A percentile compares a stretch with the other conserved stretches of the same genome.
phyloP scores from a whole-genome alignment of 768 basidiomycete species.

The Pleurotus giganteus region DNA sequence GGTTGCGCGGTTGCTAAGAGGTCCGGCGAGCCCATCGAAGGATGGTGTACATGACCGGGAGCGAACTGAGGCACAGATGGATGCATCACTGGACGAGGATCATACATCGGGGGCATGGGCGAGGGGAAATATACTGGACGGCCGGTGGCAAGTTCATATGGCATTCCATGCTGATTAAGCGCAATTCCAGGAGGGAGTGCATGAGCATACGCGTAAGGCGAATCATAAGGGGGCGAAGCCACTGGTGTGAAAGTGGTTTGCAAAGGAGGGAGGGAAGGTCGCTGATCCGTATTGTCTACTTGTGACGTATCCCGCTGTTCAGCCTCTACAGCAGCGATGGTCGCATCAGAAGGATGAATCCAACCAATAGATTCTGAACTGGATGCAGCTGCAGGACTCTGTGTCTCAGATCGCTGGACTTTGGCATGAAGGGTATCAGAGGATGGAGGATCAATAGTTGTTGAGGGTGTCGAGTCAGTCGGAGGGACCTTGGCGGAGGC shows the following conservation, averaged over 20 bases:
- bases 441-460: background rate
- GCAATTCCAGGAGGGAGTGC: conserved; percentile 74
- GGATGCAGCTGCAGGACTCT: background rate
- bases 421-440: background rate
- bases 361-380: background rate
- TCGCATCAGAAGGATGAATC: background rate
- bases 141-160: conserved; percentile 82
- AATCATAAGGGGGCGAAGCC: conserved; percentile 60
- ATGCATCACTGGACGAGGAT: conserved; percentile 64
- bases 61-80: conserved; percentile 55
- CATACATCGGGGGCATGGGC: conserved; percentile 59
- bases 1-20: conserved; percentile 42
- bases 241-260: conserved; percentile 44
- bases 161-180: conserved; percentile 70
- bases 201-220: conserved; percentile 61
- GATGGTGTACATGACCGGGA: conserved; percentile 62
- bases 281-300: conserved; percentile 21
- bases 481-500: background rate
- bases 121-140: conserved; percentile 72
- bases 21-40: conserved; percentile 60
- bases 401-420: background rate
- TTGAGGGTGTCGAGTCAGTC: background rate
- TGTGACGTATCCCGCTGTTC: background rate
- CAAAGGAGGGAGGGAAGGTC: conserved; percentile 36
- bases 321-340: background rate